A percentile compares a stretch with the other conserved stretches of the same genome.
phyloP scores from a whole-genome alignment of 2,329 filamentous ascomycete species.

The Diplodia corticola region DNA sequence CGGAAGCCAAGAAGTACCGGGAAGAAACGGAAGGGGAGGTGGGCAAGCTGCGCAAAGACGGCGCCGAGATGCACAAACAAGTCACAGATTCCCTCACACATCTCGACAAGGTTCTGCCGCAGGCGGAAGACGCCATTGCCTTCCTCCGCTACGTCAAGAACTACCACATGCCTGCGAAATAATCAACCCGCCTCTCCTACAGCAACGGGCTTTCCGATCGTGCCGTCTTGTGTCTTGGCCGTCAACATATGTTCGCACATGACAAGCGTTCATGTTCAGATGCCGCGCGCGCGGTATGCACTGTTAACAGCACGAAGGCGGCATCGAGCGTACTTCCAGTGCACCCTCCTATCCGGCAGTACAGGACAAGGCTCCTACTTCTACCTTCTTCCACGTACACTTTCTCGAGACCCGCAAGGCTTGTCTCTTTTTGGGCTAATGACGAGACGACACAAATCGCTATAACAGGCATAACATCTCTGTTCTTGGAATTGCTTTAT shows the following conservation, averaged over 20 bases:
- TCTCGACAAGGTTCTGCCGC: constrained; percentile 11
- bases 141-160: constrained; percentile 22
- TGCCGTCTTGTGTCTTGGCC: background rate
- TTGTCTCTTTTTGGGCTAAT: constrained; percentile 14
- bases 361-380: background rate
- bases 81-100: constrained; percentile 1
- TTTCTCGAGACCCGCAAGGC: background rate
- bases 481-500: constrained; percentile 3
- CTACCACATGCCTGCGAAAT: constrained; percentile 12
- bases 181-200: background rate
- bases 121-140: constrained; percentile 19
- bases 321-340: background rate
- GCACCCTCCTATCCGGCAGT: background rate
- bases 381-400: background rate
- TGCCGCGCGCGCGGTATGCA: background rate
- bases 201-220: background rate
- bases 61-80: background rate
- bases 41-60: constrained; percentile 3
- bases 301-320: background rate
- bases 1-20: constrained; percentile 6
- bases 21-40: constrained; percentile 13
- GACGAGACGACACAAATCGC: constrained; percentile 14
- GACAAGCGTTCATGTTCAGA: background rate
- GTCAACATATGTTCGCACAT: background rate
- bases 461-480: background rate